These are phyloP conservation scores for Neofusicoccum kwambonambiense DNA, from an alignment of 2,329 filamentous ascomycete species.

Conservation along the genomic window DNA sequence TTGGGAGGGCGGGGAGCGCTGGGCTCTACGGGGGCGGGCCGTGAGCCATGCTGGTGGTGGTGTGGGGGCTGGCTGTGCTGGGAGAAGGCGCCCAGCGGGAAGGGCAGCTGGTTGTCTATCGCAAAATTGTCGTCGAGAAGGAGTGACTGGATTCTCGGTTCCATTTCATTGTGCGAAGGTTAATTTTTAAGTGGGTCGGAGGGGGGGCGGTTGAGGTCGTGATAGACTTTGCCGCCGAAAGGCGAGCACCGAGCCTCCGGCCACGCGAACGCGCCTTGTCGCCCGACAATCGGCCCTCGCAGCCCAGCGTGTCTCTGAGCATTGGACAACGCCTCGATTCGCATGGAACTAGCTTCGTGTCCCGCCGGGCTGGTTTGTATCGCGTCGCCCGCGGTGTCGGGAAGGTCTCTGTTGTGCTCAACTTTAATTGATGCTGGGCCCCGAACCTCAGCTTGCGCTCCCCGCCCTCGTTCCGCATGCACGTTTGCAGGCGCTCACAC, in stretches of 20 bases:
- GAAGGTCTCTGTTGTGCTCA: background rate
- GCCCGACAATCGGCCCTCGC: background rate
- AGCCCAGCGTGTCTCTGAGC: background rate
- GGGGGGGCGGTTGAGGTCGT: slow-evolving; percentile 13
- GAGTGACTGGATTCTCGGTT: slow-evolving; percentile 18
- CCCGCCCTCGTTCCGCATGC: background rate
- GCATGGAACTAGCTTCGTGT: background rate
- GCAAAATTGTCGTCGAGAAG: slow-evolving; percentile 17
- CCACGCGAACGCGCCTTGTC: background rate
- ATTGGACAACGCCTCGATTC: background rate
- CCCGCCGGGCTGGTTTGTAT: background rate
- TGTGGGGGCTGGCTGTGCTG: slow-evolving; percentile 6
- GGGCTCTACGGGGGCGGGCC: slow-evolving; percentile 20
- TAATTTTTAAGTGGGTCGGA: slow-evolving; percentile 18
- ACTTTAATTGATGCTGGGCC: background rate
- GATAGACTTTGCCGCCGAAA: slow-evolving; percentile 13
- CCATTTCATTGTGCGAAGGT: slow-evolving; percentile 19
- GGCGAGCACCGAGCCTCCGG: background rate
- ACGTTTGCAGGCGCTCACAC: too few relatives aligned
- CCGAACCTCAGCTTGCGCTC: too few relatives aligned
- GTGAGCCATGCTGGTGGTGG: background rate
- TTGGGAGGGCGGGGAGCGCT: slow-evolving; percentile 12
- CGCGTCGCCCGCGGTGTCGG: background rate
- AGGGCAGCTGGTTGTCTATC: slow-evolving; percentile 19
- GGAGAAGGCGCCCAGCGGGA: slow-evolving; percentile 12